These are phyloP conservation scores for Vigna unguiculata DNA, from an alignment of 306 rosid genomes.

Conservation along the genomic window DNA sequence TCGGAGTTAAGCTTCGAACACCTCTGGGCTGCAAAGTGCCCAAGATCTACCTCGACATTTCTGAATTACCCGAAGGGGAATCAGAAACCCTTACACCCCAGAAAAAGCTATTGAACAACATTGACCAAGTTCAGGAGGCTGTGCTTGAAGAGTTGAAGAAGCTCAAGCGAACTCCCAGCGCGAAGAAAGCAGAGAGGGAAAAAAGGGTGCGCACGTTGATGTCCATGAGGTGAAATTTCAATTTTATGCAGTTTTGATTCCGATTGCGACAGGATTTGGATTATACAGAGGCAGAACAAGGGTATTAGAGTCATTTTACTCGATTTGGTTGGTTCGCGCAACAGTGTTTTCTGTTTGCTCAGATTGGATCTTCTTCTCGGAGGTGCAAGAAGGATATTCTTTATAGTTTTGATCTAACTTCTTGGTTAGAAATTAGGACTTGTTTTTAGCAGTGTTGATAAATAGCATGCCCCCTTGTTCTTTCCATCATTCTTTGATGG, in stretches of 20 bases:
- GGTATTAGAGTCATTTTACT: neutral
- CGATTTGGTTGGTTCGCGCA: neutral
- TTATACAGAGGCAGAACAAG: neutral
- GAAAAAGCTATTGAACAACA: conserved; percentile 75
- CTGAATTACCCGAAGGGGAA: conserved; percentile 49
- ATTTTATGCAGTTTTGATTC: neutral
- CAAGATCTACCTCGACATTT: conserved; percentile 51
- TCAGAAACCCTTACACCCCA: conserved; percentile 72
- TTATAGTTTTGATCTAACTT: conserved; percentile 13
- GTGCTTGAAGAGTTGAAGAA: conserved; percentile 74
- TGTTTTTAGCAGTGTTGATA: neutral
- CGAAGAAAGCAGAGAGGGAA: conserved; percentile 80
- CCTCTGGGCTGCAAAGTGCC: conserved; percentile 43
- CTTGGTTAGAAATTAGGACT: conserved; percentile 9
- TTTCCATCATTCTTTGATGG: conserved; percentile 65
- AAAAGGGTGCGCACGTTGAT: conserved; percentile 69
- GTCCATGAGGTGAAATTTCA: conserved; percentile 75
- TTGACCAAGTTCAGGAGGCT: conserved; percentile 71
- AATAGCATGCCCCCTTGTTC: neutral
- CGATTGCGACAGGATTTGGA: neutral
- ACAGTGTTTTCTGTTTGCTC: conserved; percentile 29
- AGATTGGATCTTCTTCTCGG: conserved; percentile 10
- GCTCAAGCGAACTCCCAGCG: conserved; percentile 69
- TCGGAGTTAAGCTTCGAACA: conserved; percentile 34
- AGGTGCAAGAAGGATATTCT: conserved; percentile 25